Evolutionary conservation across 768 basidiomycete genomes (phyloP).

Genomic region (Auricularia sp.): DNA sequence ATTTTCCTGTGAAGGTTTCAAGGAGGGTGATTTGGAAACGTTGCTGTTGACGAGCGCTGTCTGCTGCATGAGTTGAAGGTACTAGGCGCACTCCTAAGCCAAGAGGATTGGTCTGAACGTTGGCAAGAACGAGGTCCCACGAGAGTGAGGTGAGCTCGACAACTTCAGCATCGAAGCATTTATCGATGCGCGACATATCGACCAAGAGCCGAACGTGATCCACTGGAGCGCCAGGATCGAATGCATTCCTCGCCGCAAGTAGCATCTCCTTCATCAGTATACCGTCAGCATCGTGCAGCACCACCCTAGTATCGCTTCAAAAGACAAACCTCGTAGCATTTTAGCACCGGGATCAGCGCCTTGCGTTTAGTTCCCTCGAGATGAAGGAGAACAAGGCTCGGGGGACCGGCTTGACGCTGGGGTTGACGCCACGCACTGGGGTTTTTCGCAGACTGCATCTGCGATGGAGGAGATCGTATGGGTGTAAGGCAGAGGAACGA

Average conservation of each 20-base stretch:
- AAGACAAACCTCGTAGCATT: background rate
- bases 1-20: background rate
- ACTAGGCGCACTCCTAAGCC: background rate
- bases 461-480: too few relatives aligned
- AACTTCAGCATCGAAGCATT: background rate
- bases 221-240: background rate
- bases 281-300: background rate
- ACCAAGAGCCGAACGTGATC: background rate
- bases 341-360: background rate
- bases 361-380: background rate
- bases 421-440: too few relatives aligned
- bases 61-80: too few relatives aligned
- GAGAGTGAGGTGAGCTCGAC: background rate
- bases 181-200: background rate
- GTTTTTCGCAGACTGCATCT: too few relatives aligned
- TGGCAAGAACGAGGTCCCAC: background rate
- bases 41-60: background rate
- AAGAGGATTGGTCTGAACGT: background rate
- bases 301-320: background rate
- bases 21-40: too few relatives aligned
- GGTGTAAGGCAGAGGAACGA: too few relatives aligned
- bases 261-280: background rate
- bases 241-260: background rate
- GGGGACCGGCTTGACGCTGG: background rate
- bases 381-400: background rate